Evolutionary conservation across 441 rosid genomes (phyloP).

Genomic region (Hura crepitans): DNA sequence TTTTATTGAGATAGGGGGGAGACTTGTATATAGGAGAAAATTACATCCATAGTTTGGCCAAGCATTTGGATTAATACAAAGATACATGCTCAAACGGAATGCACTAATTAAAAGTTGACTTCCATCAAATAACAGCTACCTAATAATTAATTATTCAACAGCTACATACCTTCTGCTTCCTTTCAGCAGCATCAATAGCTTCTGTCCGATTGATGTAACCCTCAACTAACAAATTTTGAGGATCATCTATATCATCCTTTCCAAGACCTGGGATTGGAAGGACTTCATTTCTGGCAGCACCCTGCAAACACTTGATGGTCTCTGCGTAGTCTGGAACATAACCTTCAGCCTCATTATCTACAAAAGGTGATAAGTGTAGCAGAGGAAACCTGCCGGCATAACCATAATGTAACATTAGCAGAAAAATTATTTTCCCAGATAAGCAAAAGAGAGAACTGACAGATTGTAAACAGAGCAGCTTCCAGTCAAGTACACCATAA

Average conservation of each 20-base stretch:
- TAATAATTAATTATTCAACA: neutral
- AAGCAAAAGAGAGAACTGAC: neutral
- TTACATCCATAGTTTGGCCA: neutral
- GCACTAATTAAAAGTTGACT: neutral
- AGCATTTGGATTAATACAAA: neutral
- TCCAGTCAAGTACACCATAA: neutral
- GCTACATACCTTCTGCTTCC: constrained; percentile 47
- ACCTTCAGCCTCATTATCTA: constrained; percentile 83
- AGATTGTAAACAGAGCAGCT: neutral
- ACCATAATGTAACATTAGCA: constrained; percentile 2
- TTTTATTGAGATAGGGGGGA: neutral
- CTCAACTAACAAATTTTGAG: constrained; percentile 67
- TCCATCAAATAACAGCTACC: neutral
- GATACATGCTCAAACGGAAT: neutral
- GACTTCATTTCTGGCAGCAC: constrained; percentile 72
- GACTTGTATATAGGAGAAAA: neutral
- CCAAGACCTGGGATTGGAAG: constrained; percentile 81
- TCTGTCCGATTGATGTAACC: constrained; percentile 67
- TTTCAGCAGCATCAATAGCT: constrained; percentile 71
- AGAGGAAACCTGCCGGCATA: constrained; percentile 59
- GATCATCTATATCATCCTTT: constrained; percentile 63
- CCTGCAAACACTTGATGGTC: constrained; percentile 62
- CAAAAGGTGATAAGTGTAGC: constrained; percentile 85
- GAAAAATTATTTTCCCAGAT: neutral
- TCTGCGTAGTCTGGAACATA: constrained; percentile 88